Base-by-base conservation (phyloP, 257 asterid species). In the Primulina huaijiensis region DNA sequence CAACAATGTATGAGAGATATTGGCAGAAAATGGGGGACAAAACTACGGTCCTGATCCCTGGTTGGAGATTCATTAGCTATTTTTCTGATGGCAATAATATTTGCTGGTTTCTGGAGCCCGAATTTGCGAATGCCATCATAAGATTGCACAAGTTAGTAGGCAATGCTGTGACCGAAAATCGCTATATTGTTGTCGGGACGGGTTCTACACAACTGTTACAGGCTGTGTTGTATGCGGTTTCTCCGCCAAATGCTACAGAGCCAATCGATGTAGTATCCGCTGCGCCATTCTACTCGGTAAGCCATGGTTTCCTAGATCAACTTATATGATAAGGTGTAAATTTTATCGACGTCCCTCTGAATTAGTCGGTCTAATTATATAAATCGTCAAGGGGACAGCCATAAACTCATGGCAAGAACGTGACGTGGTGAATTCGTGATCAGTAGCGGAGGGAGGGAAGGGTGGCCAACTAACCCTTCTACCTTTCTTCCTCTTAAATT, bases 71-170 rank as follows among this genome's bases (percentile, higher is more conserved):
- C 75, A 85, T 93, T 19, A 93, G 99, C 60, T 93, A 93, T 64
- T 93, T 93, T 68, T 90, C 97, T 1, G 96, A 93, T 60, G 61
- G 65, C 35, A 82, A 62, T 14, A 86, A 69, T 60, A 79, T 89
- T 34, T 93, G 99, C 81, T 93, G 99, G 99, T 93, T 93, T 68
- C 55, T 93, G 17, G 99, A 93, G 84, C 88, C 92, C 1, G 95
- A 82, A 11, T 89, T 93, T 25, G 87, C 79, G 0, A 76, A 55
- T 55, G 86, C 96, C 0, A 82, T 88, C 5, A 68, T 67, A 12
- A 83, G 95, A 83, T 66, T 93, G 73, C 99, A 93, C 79, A 82
- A 86, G 30, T 62, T 85, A 65, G 99, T 93, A 0, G 90, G 97
- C 23, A 93, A 93, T 61, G 97, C 96, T 9, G 78, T 70, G 20